Evolutionary conservation across 108 stramenopile species (phyloP).

Genomic region (Nannochloropsis gaditana): DNA sequence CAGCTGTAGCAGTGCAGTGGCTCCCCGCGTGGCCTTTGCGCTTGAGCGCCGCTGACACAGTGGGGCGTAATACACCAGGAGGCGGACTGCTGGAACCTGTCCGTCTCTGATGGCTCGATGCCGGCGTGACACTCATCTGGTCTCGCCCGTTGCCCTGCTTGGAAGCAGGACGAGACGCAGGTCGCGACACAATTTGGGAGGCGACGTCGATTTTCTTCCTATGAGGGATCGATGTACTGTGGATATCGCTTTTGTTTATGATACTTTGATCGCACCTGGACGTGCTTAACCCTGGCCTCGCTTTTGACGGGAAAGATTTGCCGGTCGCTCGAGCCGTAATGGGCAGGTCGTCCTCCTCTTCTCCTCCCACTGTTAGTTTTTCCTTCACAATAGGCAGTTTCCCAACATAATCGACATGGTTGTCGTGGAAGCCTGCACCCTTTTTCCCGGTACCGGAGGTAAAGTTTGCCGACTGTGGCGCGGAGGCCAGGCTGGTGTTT

Average conservation of each 20-base stretch:
- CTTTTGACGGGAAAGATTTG: background rate
- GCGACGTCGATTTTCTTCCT: background rate
- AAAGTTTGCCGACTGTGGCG: no score
- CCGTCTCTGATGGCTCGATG: background rate
- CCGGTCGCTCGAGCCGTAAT: background rate
- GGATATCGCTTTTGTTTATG: background rate
- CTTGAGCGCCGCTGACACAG: background rate
- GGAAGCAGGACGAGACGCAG: background rate
- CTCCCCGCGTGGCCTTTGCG: background rate
- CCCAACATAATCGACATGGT: no score
- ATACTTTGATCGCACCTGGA: background rate
- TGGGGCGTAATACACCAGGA: slow-evolving; percentile 5
- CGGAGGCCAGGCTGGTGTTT: no score
- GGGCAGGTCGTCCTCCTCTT: background rate
- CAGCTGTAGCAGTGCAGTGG: no score
- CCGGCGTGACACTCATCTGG: background rate
- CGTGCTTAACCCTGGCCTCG: background rate
- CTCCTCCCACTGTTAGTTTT: background rate
- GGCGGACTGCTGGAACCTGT: background rate
- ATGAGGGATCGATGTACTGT: background rate
- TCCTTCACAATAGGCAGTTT: background rate
- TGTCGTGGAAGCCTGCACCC: background rate
- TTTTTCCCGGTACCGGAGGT: background rate
- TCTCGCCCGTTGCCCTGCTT: background rate
- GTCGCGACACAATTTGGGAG: background rate